These are phyloP conservation scores for Seminavis robusta DNA, from an alignment of 108 stramenopile species.

Conservation along the genomic window DNA sequence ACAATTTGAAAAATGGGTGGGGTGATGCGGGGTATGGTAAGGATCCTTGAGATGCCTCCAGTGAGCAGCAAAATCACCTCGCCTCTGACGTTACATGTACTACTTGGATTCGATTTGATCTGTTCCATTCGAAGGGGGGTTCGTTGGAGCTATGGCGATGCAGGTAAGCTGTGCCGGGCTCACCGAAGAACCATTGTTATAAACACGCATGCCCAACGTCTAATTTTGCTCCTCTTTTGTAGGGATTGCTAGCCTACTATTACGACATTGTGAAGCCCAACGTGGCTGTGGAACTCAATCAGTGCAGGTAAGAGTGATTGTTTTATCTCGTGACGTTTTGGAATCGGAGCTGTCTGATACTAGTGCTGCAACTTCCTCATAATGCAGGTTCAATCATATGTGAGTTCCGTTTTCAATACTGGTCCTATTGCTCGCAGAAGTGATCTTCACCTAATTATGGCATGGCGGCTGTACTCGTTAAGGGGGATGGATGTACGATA, in stretches of 20 bases:
- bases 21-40: constrained; percentile 36
- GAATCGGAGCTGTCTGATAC: constrained; percentile 60
- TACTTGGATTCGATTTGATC: constrained; percentile 68
- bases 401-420: too few relatives aligned
- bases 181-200: too few relatives aligned
- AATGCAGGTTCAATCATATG: constrained; percentile 61
- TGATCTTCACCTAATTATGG: too few relatives aligned
- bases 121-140: too few relatives aligned
- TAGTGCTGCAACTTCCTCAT: constrained; percentile 74
- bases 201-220: too few relatives aligned
- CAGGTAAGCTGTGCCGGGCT: too few relatives aligned
- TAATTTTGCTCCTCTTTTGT: constrained; percentile 80
- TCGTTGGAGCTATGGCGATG: constrained; percentile 63
- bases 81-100: too few relatives aligned
- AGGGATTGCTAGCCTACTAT: constrained; percentile 62
- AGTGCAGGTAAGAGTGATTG: constrained; percentile 45
- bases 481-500: constrained; percentile 25
- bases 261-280: constrained; percentile 49
- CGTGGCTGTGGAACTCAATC: constrained; percentile 56
- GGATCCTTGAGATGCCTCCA: too few relatives aligned
- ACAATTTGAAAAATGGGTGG: constrained; percentile 45
- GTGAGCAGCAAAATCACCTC: too few relatives aligned
- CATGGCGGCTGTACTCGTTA: too few relatives aligned
- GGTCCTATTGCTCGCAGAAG: too few relatives aligned
- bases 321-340: constrained; percentile 43